Percentiles rank a stretch among this genome's conserved stretches.
phyloP scores from a whole-genome alignment of 1,284 basidiomycete species.

The Tilletia setariae region DNA sequence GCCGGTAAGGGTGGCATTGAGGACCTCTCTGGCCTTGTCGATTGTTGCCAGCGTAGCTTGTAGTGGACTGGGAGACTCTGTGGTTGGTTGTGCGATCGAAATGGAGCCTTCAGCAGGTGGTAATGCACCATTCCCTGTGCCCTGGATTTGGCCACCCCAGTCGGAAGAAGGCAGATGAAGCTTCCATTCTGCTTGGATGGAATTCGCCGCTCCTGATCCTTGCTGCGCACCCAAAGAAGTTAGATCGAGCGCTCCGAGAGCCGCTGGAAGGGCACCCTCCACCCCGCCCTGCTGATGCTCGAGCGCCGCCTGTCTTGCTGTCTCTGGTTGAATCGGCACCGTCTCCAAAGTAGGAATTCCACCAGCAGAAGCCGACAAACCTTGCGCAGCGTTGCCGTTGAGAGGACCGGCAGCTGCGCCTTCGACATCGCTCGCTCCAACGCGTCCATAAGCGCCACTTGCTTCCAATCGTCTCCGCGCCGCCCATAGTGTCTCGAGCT shows the following conservation, averaged over 20 bases:
- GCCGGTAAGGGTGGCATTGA: slow-evolving; percentile 1
- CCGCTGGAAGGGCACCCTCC: slow-evolving; percentile 2
- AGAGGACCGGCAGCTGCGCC: not conserved
- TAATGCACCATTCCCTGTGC: not conserved
- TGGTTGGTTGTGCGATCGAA: not conserved
- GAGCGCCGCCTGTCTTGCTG: not conserved
- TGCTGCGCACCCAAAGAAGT: not conserved
- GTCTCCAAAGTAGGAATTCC: not conserved
- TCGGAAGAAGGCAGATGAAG: not conserved
- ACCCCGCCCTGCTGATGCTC: slow-evolving; percentile 9
- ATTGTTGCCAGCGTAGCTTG: not conserved
- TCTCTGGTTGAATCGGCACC: not conserved
- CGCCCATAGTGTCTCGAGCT: slow-evolving; percentile 12
- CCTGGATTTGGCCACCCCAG: not conserved
- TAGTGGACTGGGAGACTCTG: not conserved
- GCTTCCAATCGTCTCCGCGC: slow-evolving; percentile 8
- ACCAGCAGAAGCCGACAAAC: not conserved
- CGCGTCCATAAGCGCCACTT: not conserved
- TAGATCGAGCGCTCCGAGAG: not conserved
- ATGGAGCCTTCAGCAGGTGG: slow-evolving; percentile 3
- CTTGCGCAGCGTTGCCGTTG: not conserved
- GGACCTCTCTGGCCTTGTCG: slow-evolving; percentile 7
- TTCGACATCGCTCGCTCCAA: not conserved
- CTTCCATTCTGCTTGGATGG: slow-evolving; percentile 4
- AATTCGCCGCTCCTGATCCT: not conserved